Conservation (phyloP, 371 early-diverging fungal species). For the Phascolomyces articulosus region DNA sequence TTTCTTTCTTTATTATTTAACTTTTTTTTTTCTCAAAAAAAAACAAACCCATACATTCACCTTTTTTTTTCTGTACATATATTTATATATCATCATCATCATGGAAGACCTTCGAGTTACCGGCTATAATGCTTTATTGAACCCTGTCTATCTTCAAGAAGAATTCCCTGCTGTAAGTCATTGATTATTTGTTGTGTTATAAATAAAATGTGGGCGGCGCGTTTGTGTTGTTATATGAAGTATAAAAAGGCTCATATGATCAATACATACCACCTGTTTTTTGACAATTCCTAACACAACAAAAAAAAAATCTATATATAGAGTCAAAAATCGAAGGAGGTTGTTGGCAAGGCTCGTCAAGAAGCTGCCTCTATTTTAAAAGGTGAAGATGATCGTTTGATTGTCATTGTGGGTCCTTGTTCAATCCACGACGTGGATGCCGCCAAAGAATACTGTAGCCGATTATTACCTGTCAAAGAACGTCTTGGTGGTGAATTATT, state of each 20-base stretch:
- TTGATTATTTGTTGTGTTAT: neutral
- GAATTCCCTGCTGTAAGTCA: slow-evolving; percentile 60
- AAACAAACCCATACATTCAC: no score
- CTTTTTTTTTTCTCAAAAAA: neutral
- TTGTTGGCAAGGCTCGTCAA: slow-evolving; percentile 60
- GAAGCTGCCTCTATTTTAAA: slow-evolving; percentile 73
- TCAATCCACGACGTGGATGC: slow-evolving; percentile 89
- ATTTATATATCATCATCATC: slow-evolving; percentile 6
- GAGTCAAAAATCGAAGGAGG: slow-evolving; percentile 43
- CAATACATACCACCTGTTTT: no score
- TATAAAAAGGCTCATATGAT: no score
- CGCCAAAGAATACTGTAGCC: slow-evolving; percentile 76
- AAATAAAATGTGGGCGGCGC: no score
- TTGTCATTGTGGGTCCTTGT: slow-evolving; percentile 94
- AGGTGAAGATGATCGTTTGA: slow-evolving; percentile 81
- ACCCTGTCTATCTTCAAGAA: slow-evolving; percentile 64
- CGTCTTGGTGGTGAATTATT: slow-evolving; percentile 64
- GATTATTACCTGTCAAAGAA: slow-evolving; percentile 62
- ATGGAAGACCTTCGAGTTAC: slow-evolving; percentile 70
- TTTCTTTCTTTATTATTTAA: neutral
- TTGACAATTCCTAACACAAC: no score
- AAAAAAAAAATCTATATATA: neutral
- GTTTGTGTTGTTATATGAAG: no score
- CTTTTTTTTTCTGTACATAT: neutral
- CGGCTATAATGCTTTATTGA: slow-evolving; percentile 63